A percentile compares a stretch with the other conserved stretches of the same genome.
Evolutionary conservation across 1,284 basidiomycete genomes (phyloP).

Genomic region (Marasmius sp.): DNA sequence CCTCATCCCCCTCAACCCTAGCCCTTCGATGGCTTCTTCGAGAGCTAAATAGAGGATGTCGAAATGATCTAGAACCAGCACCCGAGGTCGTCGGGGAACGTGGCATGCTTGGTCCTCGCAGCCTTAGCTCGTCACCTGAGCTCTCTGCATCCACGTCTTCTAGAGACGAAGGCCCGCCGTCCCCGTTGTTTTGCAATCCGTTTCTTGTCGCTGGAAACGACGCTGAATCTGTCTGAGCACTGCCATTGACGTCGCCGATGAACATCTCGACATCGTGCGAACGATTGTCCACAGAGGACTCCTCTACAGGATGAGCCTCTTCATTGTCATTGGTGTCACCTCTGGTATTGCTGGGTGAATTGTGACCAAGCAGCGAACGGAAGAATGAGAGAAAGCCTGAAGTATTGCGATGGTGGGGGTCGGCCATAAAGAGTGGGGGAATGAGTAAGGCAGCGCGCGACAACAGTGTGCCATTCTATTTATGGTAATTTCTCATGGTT

Average conservation of each 20-base stretch:
- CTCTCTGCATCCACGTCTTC: conserved; percentile 8
- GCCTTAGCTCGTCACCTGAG: background rate
- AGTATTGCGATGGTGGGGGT: background rate
- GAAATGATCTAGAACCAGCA: background rate
- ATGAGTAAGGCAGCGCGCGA: background rate
- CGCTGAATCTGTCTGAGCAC: background rate
- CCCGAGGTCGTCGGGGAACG: background rate
- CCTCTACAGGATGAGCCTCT: background rate
- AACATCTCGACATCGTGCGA: background rate
- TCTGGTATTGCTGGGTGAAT: background rate
- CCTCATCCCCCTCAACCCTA: conserved; percentile 52
- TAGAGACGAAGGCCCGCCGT: conserved; percentile 24
- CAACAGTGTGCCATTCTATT: no score
- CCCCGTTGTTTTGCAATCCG: conserved; percentile 27
- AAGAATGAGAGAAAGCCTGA: background rate
- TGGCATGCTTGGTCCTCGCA: background rate
- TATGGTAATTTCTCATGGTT: no score
- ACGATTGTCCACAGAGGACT: background rate
- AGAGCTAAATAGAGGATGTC: background rate
- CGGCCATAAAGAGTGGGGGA: background rate
- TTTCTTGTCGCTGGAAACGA: background rate
- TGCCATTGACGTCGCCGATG: background rate
- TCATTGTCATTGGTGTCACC: background rate
- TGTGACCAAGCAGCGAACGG: background rate
- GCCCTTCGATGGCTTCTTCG: conserved; percentile 40